A percentile compares a stretch with the other conserved stretches of the same genome.
phyloP scores from a whole-genome alignment of 805 yeast genomes.

The Priceomyces fermenticarens region DNA sequence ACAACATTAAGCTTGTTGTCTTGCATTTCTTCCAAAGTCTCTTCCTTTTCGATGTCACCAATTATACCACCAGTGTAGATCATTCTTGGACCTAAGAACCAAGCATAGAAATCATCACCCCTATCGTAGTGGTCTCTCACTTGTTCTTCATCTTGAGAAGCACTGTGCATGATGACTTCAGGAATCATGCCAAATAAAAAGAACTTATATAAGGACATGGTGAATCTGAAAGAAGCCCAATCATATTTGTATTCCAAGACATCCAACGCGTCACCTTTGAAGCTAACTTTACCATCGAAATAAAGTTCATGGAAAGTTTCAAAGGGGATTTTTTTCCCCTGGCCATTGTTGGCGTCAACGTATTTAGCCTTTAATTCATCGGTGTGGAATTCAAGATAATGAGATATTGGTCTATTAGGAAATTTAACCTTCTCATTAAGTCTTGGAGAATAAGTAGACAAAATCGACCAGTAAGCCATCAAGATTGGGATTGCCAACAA shows the following conservation, averaged over 20 bases:
- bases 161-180: slow-evolving; percentile 86
- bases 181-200: slow-evolving; percentile 88
- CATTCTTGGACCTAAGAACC: slow-evolving; percentile 95
- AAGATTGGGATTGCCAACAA: slow-evolving; percentile 65
- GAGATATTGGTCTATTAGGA: slow-evolving; percentile 75
- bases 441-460: slow-evolving; percentile 77
- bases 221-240: slow-evolving; percentile 83
- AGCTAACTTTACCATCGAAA: slow-evolving; percentile 78
- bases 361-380: slow-evolving; percentile 65
- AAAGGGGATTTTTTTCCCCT: slow-evolving; percentile 76
- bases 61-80: slow-evolving; percentile 86
- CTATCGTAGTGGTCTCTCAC: slow-evolving; percentile 95
- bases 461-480: slow-evolving; percentile 78
- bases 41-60: slow-evolving; percentile 65
- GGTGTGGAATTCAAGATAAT: slow-evolving; percentile 80
- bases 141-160: slow-evolving; percentile 94
- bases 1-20: slow-evolving; percentile 87
- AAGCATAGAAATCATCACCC: slow-evolving; percentile 91
- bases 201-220: slow-evolving; percentile 70
- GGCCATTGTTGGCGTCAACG: slow-evolving; percentile 50
- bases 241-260: slow-evolving; percentile 85
- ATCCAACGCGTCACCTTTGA: slow-evolving; percentile 86
- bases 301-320: slow-evolving; percentile 89
- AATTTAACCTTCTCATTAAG: slow-evolving; percentile 70
- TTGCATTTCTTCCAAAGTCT: slow-evolving; percentile 76